A percentile compares a stretch with the other conserved stretches of the same genome.
These are phyloP conservation scores for Pontederia paniculata DNA, from an alignment of 176 grass and related monocot species.

Conservation along the genomic window DNA sequence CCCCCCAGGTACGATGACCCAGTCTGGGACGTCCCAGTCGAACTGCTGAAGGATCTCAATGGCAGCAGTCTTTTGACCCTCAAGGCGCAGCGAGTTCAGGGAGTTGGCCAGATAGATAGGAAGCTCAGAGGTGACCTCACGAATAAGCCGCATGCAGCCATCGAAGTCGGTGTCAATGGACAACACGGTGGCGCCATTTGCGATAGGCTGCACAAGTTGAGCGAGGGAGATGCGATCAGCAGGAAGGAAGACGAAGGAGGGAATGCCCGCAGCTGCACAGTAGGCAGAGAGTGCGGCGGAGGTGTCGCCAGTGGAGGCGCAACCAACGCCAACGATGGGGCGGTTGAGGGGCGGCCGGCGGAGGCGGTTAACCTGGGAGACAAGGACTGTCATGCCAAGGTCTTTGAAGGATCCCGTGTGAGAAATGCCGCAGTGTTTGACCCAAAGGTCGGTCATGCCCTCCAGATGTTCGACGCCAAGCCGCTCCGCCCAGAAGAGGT, in stretches of 20 bases:
- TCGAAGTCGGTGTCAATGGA: constrained; percentile 92
- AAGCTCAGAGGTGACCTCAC: constrained; percentile 82
- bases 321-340: constrained; percentile 71
- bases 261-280: constrained; percentile 85
- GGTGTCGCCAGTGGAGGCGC: constrained; percentile 95
- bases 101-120: constrained; percentile 94
- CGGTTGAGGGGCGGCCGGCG: constrained; percentile 57
- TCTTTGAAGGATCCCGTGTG: constrained; percentile 98
- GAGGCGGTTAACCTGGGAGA: constrained; percentile 95
- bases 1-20: constrained; percentile 87
- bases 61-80: constrained; percentile 86
- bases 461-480: constrained; percentile 79
- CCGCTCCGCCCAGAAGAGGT: constrained; percentile 98
- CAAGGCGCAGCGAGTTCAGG: constrained; percentile 70
- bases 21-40: constrained; percentile 97
- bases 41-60: constrained; percentile 98
- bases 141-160: constrained; percentile 91
- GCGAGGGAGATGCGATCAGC: constrained; percentile 81
- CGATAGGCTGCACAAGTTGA: constrained; percentile 87
- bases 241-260: constrained; percentile 79
- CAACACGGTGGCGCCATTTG: constrained; percentile 89
- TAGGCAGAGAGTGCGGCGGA: constrained; percentile 86
- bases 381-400: constrained; percentile 96
- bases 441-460: constrained; percentile 94
- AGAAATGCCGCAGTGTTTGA: constrained; percentile 99